These are phyloP conservation scores for Calocybe gangraenosa DNA, from an alignment of 768 basidiomycete genomes.

Conservation along the genomic window DNA sequence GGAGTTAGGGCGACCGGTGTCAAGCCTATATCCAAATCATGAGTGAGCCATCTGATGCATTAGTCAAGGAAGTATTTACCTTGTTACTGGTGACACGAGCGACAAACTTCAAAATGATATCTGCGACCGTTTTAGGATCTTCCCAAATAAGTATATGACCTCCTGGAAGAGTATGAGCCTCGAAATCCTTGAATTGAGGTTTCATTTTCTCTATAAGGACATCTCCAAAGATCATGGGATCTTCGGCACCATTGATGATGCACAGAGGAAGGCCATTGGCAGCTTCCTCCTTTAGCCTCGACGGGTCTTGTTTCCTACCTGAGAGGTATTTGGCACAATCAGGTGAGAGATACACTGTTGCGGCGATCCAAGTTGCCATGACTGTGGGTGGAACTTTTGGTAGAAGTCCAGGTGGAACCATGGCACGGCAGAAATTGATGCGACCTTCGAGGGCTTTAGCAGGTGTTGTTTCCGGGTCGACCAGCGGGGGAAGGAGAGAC, in stretches of 20 bases:
- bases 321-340: slow-evolving; percentile 7
- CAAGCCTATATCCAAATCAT: too few relatives aligned
- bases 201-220: slow-evolving; percentile 6
- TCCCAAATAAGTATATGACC: slow-evolving; percentile 13
- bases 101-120: slow-evolving; percentile 5
- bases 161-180: slow-evolving; percentile 5
- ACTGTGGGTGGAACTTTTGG: slow-evolving; percentile 6
- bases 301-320: slow-evolving; percentile 7
- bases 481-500: slow-evolving; percentile 10
- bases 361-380: slow-evolving; percentile 10
- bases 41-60: too few relatives aligned
- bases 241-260: slow-evolving; percentile 11
- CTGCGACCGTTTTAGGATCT: slow-evolving; percentile 9
- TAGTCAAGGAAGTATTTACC: too few relatives aligned
- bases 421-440: slow-evolving; percentile 7
- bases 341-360: slow-evolving; percentile 2
- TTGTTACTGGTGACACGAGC: slow-evolving; percentile 3
- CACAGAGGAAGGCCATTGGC: slow-evolving; percentile 12
- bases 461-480: neutral
- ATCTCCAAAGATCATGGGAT: slow-evolving; percentile 4
- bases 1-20: too few relatives aligned
- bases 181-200: slow-evolving; percentile 9
- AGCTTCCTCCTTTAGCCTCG: slow-evolving; percentile 9
- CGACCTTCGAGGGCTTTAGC: slow-evolving; percentile 4
- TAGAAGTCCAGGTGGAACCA: slow-evolving; percentile 2